Conservation (phyloP, 441 rosid genomes). For the Aleurites moluccanus region DNA sequence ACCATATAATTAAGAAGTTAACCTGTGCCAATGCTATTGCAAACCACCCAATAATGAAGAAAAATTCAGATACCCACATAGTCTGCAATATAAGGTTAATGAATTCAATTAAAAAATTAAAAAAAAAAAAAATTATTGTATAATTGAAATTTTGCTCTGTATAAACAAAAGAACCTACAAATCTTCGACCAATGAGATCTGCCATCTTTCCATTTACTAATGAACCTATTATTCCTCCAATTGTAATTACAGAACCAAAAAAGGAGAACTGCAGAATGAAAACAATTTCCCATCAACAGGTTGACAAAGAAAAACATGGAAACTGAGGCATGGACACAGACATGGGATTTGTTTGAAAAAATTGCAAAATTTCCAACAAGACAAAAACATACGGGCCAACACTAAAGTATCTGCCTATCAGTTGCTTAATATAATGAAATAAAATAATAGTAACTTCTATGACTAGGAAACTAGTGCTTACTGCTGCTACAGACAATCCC, state of each 20-base stretch:
- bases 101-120: neutral
- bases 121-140: neutral
- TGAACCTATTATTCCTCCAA: constrained; percentile 47
- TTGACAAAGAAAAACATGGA: neutral
- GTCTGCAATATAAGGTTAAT: constrained; percentile 36
- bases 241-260: constrained; percentile 40
- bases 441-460: too few relatives aligned
- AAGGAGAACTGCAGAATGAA: constrained; percentile 38
- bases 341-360: too few relatives aligned
- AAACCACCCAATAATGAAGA: constrained; percentile 58
- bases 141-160: neutral
- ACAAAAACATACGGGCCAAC: too few relatives aligned
- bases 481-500: constrained; percentile 40
- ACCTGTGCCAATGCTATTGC: constrained; percentile 55
- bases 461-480: neutral
- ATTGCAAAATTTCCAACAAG: too few relatives aligned
- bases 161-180: constrained; percentile 20
- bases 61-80: constrained; percentile 54
- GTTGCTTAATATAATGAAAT: too few relatives aligned
- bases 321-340: neutral
- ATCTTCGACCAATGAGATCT: constrained; percentile 40
- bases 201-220: constrained; percentile 35
- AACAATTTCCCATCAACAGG: too few relatives aligned
- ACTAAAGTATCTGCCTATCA: too few relatives aligned
- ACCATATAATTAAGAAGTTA: neutral